Conservation (phyloP, 768 basidiomycete species). For the Kwoniella europaea region DNA sequence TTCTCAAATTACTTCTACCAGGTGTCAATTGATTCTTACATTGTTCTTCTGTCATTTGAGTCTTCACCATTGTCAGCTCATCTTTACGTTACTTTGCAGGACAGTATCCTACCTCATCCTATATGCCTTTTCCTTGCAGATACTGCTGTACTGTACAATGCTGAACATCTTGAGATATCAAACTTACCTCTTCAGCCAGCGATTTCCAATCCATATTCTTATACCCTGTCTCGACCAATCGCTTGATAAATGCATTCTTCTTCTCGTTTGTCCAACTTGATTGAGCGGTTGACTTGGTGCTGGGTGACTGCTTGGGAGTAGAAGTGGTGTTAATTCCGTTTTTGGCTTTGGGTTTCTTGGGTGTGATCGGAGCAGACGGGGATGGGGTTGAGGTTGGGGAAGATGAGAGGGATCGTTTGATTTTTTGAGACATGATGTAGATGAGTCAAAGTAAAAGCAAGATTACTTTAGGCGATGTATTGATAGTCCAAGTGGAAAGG, state of each 20-base stretch:
- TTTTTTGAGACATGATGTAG: neutral
- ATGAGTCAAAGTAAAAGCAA: neutral
- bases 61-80: constrained; percentile 17
- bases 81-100: neutral
- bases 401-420: constrained; percentile 21
- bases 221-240: constrained; percentile 23
- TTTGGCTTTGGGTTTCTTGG: constrained; percentile 20
- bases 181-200: constrained; percentile 22
- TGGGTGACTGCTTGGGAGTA: constrained; percentile 8
- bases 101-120: too few relatives aligned
- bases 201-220: constrained; percentile 25
- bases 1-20: constrained; percentile 29
- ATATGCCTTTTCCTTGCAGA: too few relatives aligned
- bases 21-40: constrained; percentile 34
- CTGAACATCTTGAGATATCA: neutral
- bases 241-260: constrained; percentile 11
- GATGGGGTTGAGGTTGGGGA: constrained; percentile 16
- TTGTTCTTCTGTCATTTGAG: constrained; percentile 22
- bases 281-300: neutral
- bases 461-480: too few relatives aligned
- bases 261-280: constrained; percentile 25
- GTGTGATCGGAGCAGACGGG: constrained; percentile 5
- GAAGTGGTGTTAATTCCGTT: neutral
- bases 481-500: too few relatives aligned
- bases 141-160: too few relatives aligned